Conservation (phyloP, 1,139 yeast genomes). For the Sugiyamaella grinbergsii region DNA sequence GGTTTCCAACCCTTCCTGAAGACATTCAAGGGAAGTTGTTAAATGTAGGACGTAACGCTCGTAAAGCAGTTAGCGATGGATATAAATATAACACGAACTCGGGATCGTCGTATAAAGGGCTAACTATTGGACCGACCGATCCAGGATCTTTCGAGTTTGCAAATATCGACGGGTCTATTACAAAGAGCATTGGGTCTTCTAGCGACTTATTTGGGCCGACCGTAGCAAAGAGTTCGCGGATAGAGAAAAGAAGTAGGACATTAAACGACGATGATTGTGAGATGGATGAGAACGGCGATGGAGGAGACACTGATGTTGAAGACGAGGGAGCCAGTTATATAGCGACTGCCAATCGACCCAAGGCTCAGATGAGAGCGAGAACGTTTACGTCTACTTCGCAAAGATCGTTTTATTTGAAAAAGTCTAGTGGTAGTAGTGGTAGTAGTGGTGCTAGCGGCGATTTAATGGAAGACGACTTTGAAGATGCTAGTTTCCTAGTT, state of each 20-base stretch:
- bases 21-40: constrained; percentile 36
- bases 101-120: constrained; percentile 35
- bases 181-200: constrained; percentile 26
- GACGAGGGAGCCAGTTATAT: neutral
- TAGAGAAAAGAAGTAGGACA: constrained; percentile 16
- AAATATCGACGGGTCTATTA: constrained; percentile 23
- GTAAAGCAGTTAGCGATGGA: constrained; percentile 40
- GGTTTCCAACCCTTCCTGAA: constrained; percentile 33
- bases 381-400: no score
- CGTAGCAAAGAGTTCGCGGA: neutral
- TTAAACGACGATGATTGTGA: constrained; percentile 36
- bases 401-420: neutral
- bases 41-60: constrained; percentile 38
- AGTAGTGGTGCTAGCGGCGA: neutral
- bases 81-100: constrained; percentile 32
- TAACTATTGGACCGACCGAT: constrained; percentile 29
- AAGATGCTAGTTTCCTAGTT: constrained; percentile 26
- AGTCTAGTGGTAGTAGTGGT: neutral
- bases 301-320: constrained; percentile 35
- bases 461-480: constrained; percentile 24
- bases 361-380: constrained; percentile 12
- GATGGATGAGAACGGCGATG: no score
- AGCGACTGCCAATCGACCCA: neutral
- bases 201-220: constrained; percentile 16
- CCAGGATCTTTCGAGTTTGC: constrained; percentile 25